These are phyloP conservation scores for Macroventuria anomochaeta DNA, from an alignment of 2,329 filamentous ascomycete species.

Conservation along the genomic window DNA sequence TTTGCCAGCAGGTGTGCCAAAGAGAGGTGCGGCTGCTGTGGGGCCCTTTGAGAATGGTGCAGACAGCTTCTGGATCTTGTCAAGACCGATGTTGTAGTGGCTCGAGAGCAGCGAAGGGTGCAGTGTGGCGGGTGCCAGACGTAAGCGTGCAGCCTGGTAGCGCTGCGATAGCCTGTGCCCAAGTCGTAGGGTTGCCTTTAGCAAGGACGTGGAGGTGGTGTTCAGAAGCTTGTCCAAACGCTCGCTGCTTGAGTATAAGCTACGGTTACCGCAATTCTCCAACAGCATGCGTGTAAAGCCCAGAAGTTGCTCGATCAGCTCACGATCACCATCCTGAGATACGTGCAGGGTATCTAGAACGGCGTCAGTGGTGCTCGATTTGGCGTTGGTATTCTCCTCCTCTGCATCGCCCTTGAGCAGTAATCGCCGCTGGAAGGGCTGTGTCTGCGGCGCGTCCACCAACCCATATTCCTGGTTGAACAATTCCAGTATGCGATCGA, in stretches of 20 bases:
- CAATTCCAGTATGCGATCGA: slow-evolving; percentile 84
- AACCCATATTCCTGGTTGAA: slow-evolving; percentile 84
- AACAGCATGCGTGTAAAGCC: slow-evolving; percentile 86
- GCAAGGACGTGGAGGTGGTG: slow-evolving; percentile 79
- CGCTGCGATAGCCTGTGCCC: slow-evolving; percentile 87
- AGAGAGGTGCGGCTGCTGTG: slow-evolving; percentile 55
- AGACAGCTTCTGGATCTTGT: slow-evolving; percentile 84
- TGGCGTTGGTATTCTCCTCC: slow-evolving; percentile 41
- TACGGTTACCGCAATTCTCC: slow-evolving; percentile 95
- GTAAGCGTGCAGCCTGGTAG: slow-evolving; percentile 87
- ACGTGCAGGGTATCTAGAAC: slow-evolving; percentile 64
- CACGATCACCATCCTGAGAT: slow-evolving; percentile 75
- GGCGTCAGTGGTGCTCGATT: slow-evolving; percentile 56
- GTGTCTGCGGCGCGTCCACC: slow-evolving; percentile 77
- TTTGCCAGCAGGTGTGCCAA: slow-evolving; percentile 67
- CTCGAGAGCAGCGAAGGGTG: slow-evolving; percentile 78
- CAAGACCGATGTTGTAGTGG: slow-evolving; percentile 77
- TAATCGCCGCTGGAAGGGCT: slow-evolving; percentile 73
- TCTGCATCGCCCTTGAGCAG: slow-evolving; percentile 65
- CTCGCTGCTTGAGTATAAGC: slow-evolving; percentile 91
- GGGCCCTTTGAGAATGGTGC: slow-evolving; percentile 78
- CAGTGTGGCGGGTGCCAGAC: slow-evolving; percentile 68
- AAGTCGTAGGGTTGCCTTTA: slow-evolving; percentile 80
- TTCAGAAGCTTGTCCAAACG: slow-evolving; percentile 89
- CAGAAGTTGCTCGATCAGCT: slow-evolving; percentile 80